Evolutionary conservation across 768 basidiomycete species (phyloP).

Genomic region (Baorangia bicolor): DNA sequence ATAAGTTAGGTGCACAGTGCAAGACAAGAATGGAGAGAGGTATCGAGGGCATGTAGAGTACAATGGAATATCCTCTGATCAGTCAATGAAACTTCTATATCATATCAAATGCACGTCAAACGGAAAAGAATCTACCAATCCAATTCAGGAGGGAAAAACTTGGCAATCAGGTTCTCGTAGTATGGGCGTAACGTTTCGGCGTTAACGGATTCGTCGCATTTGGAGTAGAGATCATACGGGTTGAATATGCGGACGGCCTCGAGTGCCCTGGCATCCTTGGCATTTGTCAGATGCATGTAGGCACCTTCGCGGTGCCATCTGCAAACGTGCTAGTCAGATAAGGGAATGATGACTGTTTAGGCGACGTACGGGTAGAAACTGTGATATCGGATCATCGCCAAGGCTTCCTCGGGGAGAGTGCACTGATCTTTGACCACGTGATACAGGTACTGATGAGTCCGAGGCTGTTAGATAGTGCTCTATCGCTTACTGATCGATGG

Average conservation of each 20-base stretch:
- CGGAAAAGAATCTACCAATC: slow-evolving; percentile 65
- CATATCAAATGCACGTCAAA: neutral
- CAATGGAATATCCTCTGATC: slow-evolving; percentile 3
- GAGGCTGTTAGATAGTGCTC: slow-evolving; percentile 3
- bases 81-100: slow-evolving; percentile 6
- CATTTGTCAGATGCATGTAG: slow-evolving; percentile 76
- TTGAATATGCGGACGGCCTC: slow-evolving; percentile 85
- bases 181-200: slow-evolving; percentile 71
- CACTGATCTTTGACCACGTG: slow-evolving; percentile 81
- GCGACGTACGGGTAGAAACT: slow-evolving; percentile 79
- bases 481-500: slow-evolving; percentile 9
- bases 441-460: slow-evolving; percentile 65
- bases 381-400: slow-evolving; percentile 94
- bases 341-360: neutral
- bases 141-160: slow-evolving; percentile 79
- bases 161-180: slow-evolving; percentile 77
- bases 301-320: slow-evolving; percentile 89
- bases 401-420: slow-evolving; percentile 72
- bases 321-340: slow-evolving; percentile 1
- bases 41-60: neutral
- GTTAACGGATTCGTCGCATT: slow-evolving; percentile 69
- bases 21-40: neutral
- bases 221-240: slow-evolving; percentile 93
- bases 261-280: slow-evolving; percentile 61
- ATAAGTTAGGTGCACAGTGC: slow-evolving; percentile 18